Evolutionary conservation across 176 grass and related monocot species (phyloP), one percentile per base, ranked within the genome.

Genomic region (Echinochloa phyllopogon): DNA sequence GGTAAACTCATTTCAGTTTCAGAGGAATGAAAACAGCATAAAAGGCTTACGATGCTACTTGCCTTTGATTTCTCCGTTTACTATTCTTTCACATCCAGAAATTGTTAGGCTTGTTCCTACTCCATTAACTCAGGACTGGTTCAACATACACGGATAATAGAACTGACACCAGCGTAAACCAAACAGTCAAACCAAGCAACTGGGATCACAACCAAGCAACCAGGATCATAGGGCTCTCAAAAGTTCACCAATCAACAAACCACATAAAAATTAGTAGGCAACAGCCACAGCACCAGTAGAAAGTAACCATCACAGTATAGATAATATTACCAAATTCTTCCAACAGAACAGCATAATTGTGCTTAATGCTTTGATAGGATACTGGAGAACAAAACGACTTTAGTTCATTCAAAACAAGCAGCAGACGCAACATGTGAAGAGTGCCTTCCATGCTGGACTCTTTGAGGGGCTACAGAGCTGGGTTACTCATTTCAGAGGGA

Each of bases 401-500:
- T 9, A 29, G 15, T 37, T 69, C 21, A 56, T 63, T 55, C 84
- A 74, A 73, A 72, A 73, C 76, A 64, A 49, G 55, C 6, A 2
- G 62, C 43, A n/a, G n/a, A n/a, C n/a, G n/a, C n/a, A n/a, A n/a
- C n/a, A n/a, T n/a, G n/a, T n/a, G n/a, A n/a, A n/a, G n/a, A n/a
- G n/a, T n/a, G n/a, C n/a, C n/a, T n/a, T n/a, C 27, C 21, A 10
- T 29, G 18, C 76, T 64, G 52, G 40, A 52, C 20, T 64, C 70
- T 71, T 25, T 40, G 5, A 17, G 21, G 42, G 0, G 36, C 10
- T 64, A 66, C n/a, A 43, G 23, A 75, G 17, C 59, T 38, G 49
- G 6, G 39, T 8, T 45, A 47, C 78, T 92, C 68, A 92, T 73
- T 91, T 94, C 12, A 91, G 89, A 27, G 89, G 92, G 49, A 91